Evolutionary conservation across 2,329 filamentous ascomycete genomes (phyloP).

Genomic region (Magnaporthiopsis poae): DNA sequence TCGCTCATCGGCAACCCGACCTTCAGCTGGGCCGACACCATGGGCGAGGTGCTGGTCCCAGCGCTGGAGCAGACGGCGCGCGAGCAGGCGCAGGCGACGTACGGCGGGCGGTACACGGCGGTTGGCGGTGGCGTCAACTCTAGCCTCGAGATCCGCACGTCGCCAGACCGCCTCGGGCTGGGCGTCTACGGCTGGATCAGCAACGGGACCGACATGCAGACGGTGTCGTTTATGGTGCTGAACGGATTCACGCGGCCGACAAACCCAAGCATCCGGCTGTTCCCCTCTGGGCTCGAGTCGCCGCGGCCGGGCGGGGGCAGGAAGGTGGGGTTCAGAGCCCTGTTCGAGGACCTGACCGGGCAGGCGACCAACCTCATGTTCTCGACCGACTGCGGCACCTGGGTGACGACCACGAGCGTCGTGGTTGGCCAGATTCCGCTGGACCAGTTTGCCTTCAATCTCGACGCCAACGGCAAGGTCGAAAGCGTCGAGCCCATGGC

Average conservation of each 20-base stretch:
- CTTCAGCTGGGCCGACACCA: conserved; percentile 20
- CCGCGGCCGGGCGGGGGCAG: conserved; percentile 16
- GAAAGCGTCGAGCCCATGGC: conserved; percentile 17
- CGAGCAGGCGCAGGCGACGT: conserved; percentile 19
- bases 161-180: conserved; percentile 20
- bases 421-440: conserved; percentile 17
- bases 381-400: conserved; percentile 17
- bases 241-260: conserved; percentile 16
- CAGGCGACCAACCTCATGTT: conserved; percentile 10
- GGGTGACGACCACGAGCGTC: conserved; percentile 16
- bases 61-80: conserved; percentile 21
- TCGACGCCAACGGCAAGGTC: conserved; percentile 15
- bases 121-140: conserved; percentile 19
- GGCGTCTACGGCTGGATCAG: conserved; percentile 22
- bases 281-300: conserved; percentile 22
- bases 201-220: conserved; percentile 22
- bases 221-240: conserved; percentile 17
- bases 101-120: conserved; percentile 19
- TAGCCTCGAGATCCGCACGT: conserved; percentile 21
- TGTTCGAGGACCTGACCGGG: conserved; percentile 22
- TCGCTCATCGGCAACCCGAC: conserved; percentile 19
- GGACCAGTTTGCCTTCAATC: conserved; percentile 20
- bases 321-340: conserved; percentile 22
- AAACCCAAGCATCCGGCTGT: conserved; percentile 21
- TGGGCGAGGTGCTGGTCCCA: conserved; percentile 21